Percentiles rank a stretch among this genome's conserved stretches.
These are phyloP conservation scores for Ophiocordyceps sinensis DNA, from an alignment of 2,329 filamentous ascomycete genomes.

Conservation along the genomic window DNA sequence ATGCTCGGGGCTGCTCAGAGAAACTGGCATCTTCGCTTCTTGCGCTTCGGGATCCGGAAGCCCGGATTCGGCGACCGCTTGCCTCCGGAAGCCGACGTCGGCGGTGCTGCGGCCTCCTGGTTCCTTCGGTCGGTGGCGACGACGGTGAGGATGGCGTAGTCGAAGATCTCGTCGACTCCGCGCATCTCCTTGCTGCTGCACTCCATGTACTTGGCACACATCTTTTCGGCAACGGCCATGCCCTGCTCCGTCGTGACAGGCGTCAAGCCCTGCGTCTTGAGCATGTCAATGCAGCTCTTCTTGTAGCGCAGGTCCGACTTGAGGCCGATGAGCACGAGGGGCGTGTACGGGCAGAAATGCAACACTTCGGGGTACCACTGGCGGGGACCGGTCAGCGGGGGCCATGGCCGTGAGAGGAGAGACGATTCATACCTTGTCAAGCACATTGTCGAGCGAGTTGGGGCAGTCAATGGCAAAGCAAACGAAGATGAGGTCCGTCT, in stretches of 20 bases:
- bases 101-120: slow-evolving; percentile 33
- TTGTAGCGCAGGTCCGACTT: slow-evolving; percentile 95
- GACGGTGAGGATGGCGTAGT: slow-evolving; percentile 77
- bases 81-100: slow-evolving; percentile 21
- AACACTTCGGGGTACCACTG: slow-evolving; percentile 99
- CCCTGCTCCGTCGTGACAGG: slow-evolving; percentile 90
- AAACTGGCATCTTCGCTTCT: slow-evolving; percentile 72
- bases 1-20: slow-evolving; percentile 35
- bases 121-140: slow-evolving; percentile 66
- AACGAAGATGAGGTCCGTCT: slow-evolving; percentile 95
- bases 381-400: slow-evolving; percentile 2
- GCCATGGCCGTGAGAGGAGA: not conserved
- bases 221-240: slow-evolving; percentile 73
- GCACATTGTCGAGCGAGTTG: slow-evolving; percentile 93
- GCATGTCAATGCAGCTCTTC: slow-evolving; percentile 93
- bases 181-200: slow-evolving; percentile 97
- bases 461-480: slow-evolving; percentile 99
- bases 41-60: slow-evolving; percentile 48
- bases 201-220: slow-evolving; percentile 93
- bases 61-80: slow-evolving; percentile 25
- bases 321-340: slow-evolving; percentile 85
- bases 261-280: slow-evolving; percentile 93
- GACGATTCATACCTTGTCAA: slow-evolving; percentile 70
- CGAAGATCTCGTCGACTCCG: slow-evolving; percentile 93
- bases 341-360: slow-evolving; percentile 96